Conservation (phyloP, 2,329 filamentous ascomycete species). For the Neonectria faginata region DNA sequence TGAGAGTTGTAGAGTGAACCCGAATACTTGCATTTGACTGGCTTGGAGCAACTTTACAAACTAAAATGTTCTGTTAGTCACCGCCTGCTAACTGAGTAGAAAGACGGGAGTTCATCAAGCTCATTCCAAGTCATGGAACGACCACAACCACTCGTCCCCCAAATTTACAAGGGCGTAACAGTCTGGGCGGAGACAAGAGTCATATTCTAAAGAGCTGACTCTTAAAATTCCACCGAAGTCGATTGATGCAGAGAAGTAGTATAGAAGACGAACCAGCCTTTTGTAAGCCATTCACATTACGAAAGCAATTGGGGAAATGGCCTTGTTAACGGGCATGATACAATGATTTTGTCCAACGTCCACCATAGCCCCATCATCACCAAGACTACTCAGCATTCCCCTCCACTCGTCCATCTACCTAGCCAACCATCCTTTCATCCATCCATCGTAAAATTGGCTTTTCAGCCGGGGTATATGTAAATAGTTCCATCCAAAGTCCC, state of each 20-base stretch:
- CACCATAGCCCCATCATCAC: neutral
- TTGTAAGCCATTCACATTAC: no score
- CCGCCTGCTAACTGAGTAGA: neutral
- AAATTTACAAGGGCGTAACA: no score
- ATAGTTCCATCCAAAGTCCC: conserved; percentile 34
- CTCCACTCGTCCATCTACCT: conserved; percentile 14
- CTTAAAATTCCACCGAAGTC: neutral
- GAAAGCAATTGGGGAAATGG: neutral
- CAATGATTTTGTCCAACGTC: conserved; percentile 11
- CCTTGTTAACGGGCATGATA: neutral
- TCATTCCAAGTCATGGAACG: no score
- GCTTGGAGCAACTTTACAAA: neutral
- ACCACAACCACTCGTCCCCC: neutral
- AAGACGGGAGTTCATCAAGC: no score
- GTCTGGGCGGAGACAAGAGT: no score
- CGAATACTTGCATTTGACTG: neutral
- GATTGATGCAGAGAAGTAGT: neutral
- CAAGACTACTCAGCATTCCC: neutral
- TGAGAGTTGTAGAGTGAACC: neutral
- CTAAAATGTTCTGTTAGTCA: neutral
- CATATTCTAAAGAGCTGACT: neutral
- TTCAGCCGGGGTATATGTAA: conserved; percentile 48
- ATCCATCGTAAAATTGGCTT: conserved; percentile 46
- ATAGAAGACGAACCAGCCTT: neutral
- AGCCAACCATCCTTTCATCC: conserved; percentile 27